Evolutionary conservation across 768 basidiomycete genomes (phyloP).

Genomic region (Mycena maculata): DNA sequence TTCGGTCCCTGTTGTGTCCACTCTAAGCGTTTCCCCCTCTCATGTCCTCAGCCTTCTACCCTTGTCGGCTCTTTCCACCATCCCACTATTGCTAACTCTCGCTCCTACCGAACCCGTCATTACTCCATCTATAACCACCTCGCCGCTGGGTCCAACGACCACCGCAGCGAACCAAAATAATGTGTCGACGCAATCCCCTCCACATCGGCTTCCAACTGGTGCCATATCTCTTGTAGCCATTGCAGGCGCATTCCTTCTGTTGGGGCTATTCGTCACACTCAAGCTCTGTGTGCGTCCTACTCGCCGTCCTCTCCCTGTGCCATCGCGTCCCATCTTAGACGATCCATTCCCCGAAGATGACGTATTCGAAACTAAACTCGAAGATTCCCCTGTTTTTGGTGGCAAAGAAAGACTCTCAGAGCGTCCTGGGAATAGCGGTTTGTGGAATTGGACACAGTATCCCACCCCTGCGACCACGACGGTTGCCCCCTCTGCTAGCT

Average conservation of each 20-base stretch:
- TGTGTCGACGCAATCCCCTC: slow-evolving; percentile 9
- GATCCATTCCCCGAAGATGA: slow-evolving; percentile 63
- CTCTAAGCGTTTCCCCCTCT: slow-evolving; percentile 32
- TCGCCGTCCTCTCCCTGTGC: slow-evolving; percentile 68
- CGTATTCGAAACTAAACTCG: slow-evolving; percentile 48
- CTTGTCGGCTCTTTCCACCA: not conserved
- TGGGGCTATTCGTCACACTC: slow-evolving; percentile 60
- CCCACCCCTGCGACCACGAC: slow-evolving; percentile 47
- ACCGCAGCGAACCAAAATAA: slow-evolving; percentile 23
- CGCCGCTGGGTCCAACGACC: slow-evolving; percentile 27
- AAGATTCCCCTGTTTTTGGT: slow-evolving; percentile 82
- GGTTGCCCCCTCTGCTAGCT: slow-evolving; percentile 23
- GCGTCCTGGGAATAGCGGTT: slow-evolving; percentile 51
- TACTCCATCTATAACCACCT: slow-evolving; percentile 8
- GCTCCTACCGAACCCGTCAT: slow-evolving; percentile 3
- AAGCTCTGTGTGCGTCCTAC: slow-evolving; percentile 62
- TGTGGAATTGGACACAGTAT: slow-evolving; percentile 72
- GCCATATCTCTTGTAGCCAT: slow-evolving; percentile 66
- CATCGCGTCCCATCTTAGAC: slow-evolving; percentile 79
- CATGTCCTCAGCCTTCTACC: not conserved
- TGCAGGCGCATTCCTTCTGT: slow-evolving; percentile 60
- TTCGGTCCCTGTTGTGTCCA: slow-evolving; percentile 37
- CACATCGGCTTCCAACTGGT: slow-evolving; percentile 58
- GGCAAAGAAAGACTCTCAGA: slow-evolving; percentile 69
- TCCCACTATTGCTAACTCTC: slow-evolving; percentile 4